phyloP scores from a whole-genome alignment of 2,329 filamentous ascomycete species.

The Alternaria sp. region DNA sequence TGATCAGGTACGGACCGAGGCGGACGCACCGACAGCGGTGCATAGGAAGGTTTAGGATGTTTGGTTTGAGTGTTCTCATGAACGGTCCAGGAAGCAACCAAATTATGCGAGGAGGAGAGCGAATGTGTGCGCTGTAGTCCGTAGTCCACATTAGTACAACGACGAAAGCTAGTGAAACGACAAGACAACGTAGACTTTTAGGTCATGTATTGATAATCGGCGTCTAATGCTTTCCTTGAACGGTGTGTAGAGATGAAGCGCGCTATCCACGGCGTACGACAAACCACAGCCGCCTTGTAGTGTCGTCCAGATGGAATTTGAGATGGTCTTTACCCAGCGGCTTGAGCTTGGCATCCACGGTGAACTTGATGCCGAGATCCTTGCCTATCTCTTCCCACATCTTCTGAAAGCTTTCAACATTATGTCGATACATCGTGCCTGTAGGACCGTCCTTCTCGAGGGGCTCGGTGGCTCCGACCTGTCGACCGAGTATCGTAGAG shows the following conservation, averaged over 20 bases:
- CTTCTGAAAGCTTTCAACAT: slow-evolving; percentile 39
- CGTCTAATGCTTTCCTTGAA: not conserved
- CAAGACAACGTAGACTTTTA: not conserved
- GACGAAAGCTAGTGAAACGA: accelerated
- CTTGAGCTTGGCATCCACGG: slow-evolving; percentile 25
- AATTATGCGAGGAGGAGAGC: not conserved
- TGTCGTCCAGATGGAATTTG: slow-evolving; percentile 17
- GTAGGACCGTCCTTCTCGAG: slow-evolving; percentile 22
- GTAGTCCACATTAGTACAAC: not conserved
- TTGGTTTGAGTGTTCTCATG: not conserved
- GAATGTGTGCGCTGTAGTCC: not conserved
- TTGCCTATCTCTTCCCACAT: slow-evolving; percentile 50
- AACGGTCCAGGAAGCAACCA: not conserved
- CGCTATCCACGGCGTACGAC: slow-evolving; percentile 27
- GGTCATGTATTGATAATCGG: not conserved
- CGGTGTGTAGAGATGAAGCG: not conserved
- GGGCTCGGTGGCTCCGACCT: slow-evolving; percentile 51
- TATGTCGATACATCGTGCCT: slow-evolving; percentile 41
- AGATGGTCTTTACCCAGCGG: slow-evolving; percentile 11
- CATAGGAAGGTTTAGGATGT: not conserved
- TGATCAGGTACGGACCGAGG: not conserved
- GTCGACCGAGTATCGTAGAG: slow-evolving; percentile 60
- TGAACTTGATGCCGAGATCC: slow-evolving; percentile 34
- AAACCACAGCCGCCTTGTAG: slow-evolving; percentile 26
- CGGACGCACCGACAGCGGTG: not conserved